Evolutionary conservation across 208 protist species (phyloP), one percentile per base, ranked within the genome.

Genomic region (Trypanosoma rangeli): DNA sequence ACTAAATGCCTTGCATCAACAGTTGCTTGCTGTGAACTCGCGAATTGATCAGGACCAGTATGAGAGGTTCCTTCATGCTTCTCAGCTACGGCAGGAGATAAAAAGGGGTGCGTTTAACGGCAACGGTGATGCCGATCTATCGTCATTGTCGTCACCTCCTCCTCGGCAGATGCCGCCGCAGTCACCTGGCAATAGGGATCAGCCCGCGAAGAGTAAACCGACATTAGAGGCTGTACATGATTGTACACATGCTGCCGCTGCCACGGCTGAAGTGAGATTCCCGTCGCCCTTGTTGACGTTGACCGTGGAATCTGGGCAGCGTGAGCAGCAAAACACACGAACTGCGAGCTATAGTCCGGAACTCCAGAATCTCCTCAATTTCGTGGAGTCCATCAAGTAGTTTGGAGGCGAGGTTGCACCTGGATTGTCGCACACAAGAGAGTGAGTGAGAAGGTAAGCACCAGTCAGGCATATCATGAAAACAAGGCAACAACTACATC

Each of bases 341-440:
- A 58, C 26, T 57, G 48, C 64, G 13, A 65, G 68, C 16, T 73
- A 65, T 35, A 73, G 59, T 20, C 58, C 58, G 1, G 68, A 73
- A 50, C 59, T 73, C 3, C 59, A n/a, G 28, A 65, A 60, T 48
- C 31, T 73, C 24, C 37, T 73, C 18, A 65, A 60, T 44, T 73
- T 66, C 66, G 68, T 73, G 9, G 59, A 65, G 15, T 73, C 68
- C 52, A 73, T 73, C 16, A 73, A 59, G 26, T 73, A 67, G 35
- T 46, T 53, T n/a, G 49, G 10, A 4, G 24, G 4, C 12, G 24
- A 24, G 9, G 9, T 10, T 3, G 9, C 49, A 53, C 49, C 12
- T 20, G 28, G 5, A 48, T 22, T n/a, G 16, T 59, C 5, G 16
- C 31, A 37, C 35, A 55, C 42, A 66, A 57, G 1, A 20, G 5